phyloP scores from a whole-genome alignment of 345 rosid genomes.

The Hevea brasiliensis region DNA sequence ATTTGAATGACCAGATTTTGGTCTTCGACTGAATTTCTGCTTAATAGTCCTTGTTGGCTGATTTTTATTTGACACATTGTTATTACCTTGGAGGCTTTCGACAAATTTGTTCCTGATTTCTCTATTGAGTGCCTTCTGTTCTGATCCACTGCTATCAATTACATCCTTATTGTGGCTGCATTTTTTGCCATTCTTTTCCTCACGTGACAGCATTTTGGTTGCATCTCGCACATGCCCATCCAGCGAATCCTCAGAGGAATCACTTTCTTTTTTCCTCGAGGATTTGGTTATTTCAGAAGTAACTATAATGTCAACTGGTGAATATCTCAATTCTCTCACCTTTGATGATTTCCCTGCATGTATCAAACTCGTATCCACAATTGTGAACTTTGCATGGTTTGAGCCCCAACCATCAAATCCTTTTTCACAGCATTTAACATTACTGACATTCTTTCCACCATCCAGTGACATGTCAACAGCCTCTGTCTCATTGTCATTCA shows the following conservation, averaged over 20 bases:
- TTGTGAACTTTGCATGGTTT: constrained; percentile 38
- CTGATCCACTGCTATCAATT: constrained; percentile 23
- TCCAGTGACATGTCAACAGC: constrained; percentile 24
- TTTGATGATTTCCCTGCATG: constrained; percentile 37
- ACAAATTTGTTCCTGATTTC: constrained; percentile 26
- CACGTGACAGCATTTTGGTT: constrained; percentile 4
- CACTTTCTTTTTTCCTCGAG: constrained; percentile 20
- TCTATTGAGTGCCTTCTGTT: constrained; percentile 25
- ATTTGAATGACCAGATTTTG: constrained; percentile 37
- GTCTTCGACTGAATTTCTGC: constrained; percentile 44
- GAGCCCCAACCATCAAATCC: constrained; percentile 12
- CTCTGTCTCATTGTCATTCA: constrained; percentile 26
- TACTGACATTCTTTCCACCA: constrained; percentile 27
- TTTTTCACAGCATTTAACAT: constrained; percentile 13
- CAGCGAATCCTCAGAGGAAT: constrained; percentile 22
- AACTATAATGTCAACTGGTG: constrained; percentile 28
- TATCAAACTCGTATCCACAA: constrained; percentile 60
- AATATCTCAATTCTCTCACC: constrained; percentile 45
- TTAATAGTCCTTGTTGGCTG: constrained; percentile 40
- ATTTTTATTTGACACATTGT: constrained; percentile 22
- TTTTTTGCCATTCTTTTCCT: constrained; percentile 4
- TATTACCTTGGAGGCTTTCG: constrained; percentile 23
- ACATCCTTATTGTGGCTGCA: constrained; percentile 5
- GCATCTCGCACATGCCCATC: constrained; percentile 16
- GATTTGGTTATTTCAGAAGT: constrained; percentile 20